Evolutionary conservation across 805 yeast species (phyloP).

Genomic region (Lipomyces lipofer): DNA sequence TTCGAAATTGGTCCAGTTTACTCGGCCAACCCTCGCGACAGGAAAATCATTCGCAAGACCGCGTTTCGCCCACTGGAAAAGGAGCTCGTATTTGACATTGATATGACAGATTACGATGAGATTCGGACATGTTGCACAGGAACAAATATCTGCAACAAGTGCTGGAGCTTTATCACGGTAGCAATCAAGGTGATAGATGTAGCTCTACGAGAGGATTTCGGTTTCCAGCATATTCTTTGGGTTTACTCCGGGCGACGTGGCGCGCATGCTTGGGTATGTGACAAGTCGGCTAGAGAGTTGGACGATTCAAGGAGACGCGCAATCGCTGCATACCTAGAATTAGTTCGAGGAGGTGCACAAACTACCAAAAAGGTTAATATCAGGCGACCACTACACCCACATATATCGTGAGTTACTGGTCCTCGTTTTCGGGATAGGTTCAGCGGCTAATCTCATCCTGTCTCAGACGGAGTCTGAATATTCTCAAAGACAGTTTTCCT

Average conservation of each 20-base stretch:
- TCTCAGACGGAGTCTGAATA: conserved; percentile 64
- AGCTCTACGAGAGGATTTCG: conserved; percentile 83
- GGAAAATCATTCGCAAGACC: conserved; percentile 71
- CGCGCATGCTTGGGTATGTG: conserved; percentile 98
- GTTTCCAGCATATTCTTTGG: conserved; percentile 84
- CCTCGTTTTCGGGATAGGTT: not conserved
- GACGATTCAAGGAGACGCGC: conserved; percentile 75
- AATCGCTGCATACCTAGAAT: conserved; percentile 80
- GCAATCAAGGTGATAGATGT: conserved; percentile 74
- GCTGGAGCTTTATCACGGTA: conserved; percentile 90
- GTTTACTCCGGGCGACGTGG: conserved; percentile 98
- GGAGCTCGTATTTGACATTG: conserved; percentile 94
- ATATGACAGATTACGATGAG: conserved; percentile 94
- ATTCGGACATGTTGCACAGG: conserved; percentile 90
- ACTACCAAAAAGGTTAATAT: conserved; percentile 51
- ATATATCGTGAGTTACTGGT: conserved; percentile 36
- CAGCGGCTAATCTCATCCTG: not conserved
- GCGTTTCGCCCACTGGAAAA: conserved; percentile 80
- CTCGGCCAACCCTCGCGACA: conserved; percentile 79
- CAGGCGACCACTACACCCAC: conserved; percentile 88
- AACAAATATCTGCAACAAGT: conserved; percentile 78
- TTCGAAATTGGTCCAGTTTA: conserved; percentile 95
- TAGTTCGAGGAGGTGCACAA: conserved; percentile 52
- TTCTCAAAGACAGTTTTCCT: conserved; percentile 63
- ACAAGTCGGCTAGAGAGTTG: conserved; percentile 70